Base-by-base conservation (phyloP, 176 grass and related monocot genomes). In the Typha latifolia region DNA sequence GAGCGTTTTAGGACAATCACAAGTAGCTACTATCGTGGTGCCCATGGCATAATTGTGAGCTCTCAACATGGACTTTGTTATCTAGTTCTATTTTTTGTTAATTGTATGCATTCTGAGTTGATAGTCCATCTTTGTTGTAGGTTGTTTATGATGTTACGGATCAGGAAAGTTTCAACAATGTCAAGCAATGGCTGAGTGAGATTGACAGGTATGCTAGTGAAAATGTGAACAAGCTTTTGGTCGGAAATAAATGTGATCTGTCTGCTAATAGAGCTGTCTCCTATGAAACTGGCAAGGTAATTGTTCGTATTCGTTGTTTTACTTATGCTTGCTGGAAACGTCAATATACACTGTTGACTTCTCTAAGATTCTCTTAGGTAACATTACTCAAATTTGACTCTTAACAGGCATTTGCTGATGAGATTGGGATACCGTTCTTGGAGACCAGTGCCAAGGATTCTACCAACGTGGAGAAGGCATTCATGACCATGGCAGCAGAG, bases 1-100 rank as follows among this genome's bases (percentile, higher is more conserved):
- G 90, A 95, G 70, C 82, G 90, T 12, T 95, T 95, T 75, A 86
- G 90, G 64, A 95, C 90, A 62, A 95, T 95, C 50, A 95, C 90
- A 3, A 95, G 90, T 49, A 90, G 90, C 65, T 95, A 95, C 74
- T 95, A 95, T 74, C 66, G 90, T 34, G 90, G 90, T 74, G 90
- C 90, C 49, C 90, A 95, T 69, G 90, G 90, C 34, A 95, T 95
- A 65, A 95, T 95, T 55, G 90, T 95, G 24, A 63, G 70, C 37
- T 43, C 37, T 43, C 37, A 9, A 43, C 37, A 43, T 43, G 5
- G 37, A 8, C 37, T 43, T 43, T 43, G 37, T 43, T 43, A 43
- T 43, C 9, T 43, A 43, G 27, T 29, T 29, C 27, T 29, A 3
- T 29, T 10, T 43, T 43, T 43, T 43, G 37, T 43, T 43, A 43